Evolutionary conservation across 108 stramenopile genomes (phyloP).

Genomic region (Poteriospumella lacustris): DNA sequence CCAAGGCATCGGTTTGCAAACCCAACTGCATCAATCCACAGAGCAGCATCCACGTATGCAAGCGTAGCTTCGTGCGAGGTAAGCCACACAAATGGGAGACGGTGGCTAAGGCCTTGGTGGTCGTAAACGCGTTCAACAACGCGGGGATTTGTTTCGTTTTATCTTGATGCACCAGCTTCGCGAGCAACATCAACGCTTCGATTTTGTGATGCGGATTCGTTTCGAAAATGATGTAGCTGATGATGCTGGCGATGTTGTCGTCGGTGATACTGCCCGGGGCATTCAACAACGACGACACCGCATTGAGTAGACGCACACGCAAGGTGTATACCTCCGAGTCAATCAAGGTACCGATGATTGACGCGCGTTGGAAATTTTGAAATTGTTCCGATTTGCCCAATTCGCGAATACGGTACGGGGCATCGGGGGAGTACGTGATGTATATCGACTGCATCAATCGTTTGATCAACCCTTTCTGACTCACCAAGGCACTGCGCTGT

Average conservation of each 20-base stretch:
- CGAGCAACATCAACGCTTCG: not conserved
- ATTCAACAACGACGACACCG: not conserved
- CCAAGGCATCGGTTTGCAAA: not conserved
- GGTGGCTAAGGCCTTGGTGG: not conserved
- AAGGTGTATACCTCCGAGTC: not conserved
- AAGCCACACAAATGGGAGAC: not conserved
- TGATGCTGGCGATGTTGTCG: not conserved
- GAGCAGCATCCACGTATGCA: not conserved
- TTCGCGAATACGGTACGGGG: not conserved
- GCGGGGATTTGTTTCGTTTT: not conserved
- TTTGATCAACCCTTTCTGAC: not conserved
- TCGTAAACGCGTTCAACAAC: not conserved
- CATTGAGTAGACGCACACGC: not conserved
- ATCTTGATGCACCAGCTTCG: not conserved
- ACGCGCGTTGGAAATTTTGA: not conserved
- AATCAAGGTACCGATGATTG: not conserved
- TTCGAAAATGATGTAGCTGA: not conserved
- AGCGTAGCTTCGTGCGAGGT: not conserved
- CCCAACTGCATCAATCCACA: not conserved
- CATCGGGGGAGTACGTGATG: not conserved
- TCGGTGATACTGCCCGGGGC: not conserved
- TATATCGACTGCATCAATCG: not conserved
- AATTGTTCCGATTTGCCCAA: not conserved
- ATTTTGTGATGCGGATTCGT: not conserved
- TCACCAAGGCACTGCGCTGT: not conserved